Evolutionary conservation across 1,139 yeast genomes (phyloP), one percentile per base, ranked within the genome.

Genomic region (Magnusiomyces fungicola): DNA sequence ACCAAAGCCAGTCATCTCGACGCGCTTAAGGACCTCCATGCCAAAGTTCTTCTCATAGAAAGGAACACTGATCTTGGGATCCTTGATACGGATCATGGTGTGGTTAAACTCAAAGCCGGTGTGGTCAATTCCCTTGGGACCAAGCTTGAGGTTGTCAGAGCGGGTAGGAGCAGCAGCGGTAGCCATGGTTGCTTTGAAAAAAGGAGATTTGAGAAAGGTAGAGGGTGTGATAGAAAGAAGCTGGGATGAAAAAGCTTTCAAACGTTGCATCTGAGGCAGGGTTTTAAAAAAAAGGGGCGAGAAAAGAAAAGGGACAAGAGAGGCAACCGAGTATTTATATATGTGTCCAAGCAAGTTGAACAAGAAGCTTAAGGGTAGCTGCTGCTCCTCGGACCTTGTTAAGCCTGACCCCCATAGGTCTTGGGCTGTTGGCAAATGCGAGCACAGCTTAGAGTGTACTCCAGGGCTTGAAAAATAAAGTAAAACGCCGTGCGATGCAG

Each of bases 11-110:
- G 80, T 76, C 53, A 80, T 72, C 44, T 77, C 75, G 58, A 78
- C 66, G 50, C 74, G 73, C 38, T 71, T 71, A 54, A 88, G 61
- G 41, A 81, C 69, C 58, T 76, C 75, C 79, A 92, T 76, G 30
- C 95, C 95, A 62, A 90, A 85, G 60, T 81, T 74, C 53, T 81
- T 75, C 54, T 75, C 74, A 68, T 92, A 92, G 72, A 86, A 90
- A 3, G 77, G 76, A 48, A 87, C 67, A 19, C 95, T 79, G 18
- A 71, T 75, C 62, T 79, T 75, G 27, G 97, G 94, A 63, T 90
- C 89, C 63, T 87, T 83, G 59, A 92, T 79, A 59, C 96, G 80
- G 51, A 90, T 68, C 70, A 92, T 67, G 24, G 70, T 66, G 57
- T 68, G 69, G 56, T 68, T 67, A 50, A 61, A 53, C 23, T 50